phyloP scores from a whole-genome alignment of 148 eudicot genomes.

The Bassia scoparia region DNA sequence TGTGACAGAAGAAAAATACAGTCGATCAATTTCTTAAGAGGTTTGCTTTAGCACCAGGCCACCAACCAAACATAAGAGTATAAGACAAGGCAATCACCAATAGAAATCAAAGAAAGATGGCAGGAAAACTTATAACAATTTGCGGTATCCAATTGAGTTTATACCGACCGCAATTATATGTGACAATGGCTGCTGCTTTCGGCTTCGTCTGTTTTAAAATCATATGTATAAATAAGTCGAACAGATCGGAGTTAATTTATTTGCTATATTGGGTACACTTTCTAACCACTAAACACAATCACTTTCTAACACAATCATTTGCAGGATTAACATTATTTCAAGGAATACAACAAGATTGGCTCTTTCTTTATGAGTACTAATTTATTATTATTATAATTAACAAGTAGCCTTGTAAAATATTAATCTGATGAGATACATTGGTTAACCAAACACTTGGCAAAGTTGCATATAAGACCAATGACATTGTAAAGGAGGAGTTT shows the following conservation, averaged over 20 bases:
- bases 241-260: slow-evolving; percentile 5
- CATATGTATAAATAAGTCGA: slow-evolving; percentile 10
- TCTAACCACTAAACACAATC: slow-evolving; percentile 10
- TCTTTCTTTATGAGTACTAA: background rate
- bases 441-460: background rate
- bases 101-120: background rate
- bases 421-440: background rate
- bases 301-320: background rate
- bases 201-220: slow-evolving; percentile 1
- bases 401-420: background rate
- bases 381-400: background rate
- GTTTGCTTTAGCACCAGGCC: slow-evolving; percentile 1
- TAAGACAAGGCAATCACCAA: slow-evolving; percentile 12
- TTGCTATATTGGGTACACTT: slow-evolving; percentile 15
- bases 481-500: slow-evolving; percentile 2
- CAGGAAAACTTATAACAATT: background rate
- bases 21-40: background rate
- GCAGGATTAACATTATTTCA: slow-evolving; percentile 1
- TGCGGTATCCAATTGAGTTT: slow-evolving; percentile 10
- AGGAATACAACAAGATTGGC: background rate
- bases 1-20: slow-evolving; percentile 5
- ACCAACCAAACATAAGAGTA: slow-evolving; percentile 15
- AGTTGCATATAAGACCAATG: slow-evolving; percentile 6
- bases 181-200: slow-evolving; percentile 20
- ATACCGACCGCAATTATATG: slow-evolving; percentile 16